These are phyloP conservation scores for Debaryomyces tyrocola DNA, from an alignment of 805 yeast genomes.

Conservation along the genomic window DNA sequence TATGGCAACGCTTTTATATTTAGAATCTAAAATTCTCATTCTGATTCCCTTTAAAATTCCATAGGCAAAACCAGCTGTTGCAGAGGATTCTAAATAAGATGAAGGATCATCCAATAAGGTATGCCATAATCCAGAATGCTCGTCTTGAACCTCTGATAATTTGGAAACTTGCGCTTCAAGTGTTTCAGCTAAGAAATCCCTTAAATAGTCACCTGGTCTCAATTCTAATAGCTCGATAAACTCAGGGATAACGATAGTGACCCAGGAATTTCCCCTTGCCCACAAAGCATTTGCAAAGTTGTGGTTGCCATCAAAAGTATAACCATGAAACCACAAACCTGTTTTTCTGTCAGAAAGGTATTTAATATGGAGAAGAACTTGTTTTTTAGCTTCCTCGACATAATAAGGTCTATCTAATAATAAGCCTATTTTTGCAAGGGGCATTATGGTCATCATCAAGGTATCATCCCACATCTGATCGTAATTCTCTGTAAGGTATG, in stretches of 20 bases:
- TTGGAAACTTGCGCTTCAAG: slow-evolving; percentile 29
- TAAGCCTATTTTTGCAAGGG: slow-evolving; percentile 31
- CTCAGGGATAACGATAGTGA: slow-evolving; percentile 37
- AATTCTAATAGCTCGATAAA: slow-evolving; percentile 29
- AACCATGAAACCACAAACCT: slow-evolving; percentile 37
- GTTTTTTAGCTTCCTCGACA: slow-evolving; percentile 33
- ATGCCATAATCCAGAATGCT: slow-evolving; percentile 30
- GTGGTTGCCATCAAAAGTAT: slow-evolving; percentile 24
- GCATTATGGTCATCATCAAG: slow-evolving; percentile 38
- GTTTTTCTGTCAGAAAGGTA: slow-evolving; percentile 28
- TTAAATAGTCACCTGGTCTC: slow-evolving; percentile 24
- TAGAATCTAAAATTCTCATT: slow-evolving; percentile 20
- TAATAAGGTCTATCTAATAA: slow-evolving; percentile 27
- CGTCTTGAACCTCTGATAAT: slow-evolving; percentile 24
- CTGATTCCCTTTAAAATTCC: slow-evolving; percentile 34
- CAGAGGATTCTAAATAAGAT: slow-evolving; percentile 31
- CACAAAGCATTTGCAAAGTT: slow-evolving; percentile 28
- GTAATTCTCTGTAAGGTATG: slow-evolving; percentile 26
- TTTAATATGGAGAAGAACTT: slow-evolving; percentile 30
- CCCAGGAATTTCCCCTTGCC: slow-evolving; percentile 39
- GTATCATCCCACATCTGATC: slow-evolving; percentile 33
- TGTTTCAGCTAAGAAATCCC: slow-evolving; percentile 26
- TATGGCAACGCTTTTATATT: slow-evolving; percentile 24
- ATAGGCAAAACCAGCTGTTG: slow-evolving; percentile 37
- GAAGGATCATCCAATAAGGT: slow-evolving; percentile 29